Evolutionary conservation across 2,329 filamentous ascomycete genomes (phyloP).

Genomic region (Diaporthe australafricana): DNA sequence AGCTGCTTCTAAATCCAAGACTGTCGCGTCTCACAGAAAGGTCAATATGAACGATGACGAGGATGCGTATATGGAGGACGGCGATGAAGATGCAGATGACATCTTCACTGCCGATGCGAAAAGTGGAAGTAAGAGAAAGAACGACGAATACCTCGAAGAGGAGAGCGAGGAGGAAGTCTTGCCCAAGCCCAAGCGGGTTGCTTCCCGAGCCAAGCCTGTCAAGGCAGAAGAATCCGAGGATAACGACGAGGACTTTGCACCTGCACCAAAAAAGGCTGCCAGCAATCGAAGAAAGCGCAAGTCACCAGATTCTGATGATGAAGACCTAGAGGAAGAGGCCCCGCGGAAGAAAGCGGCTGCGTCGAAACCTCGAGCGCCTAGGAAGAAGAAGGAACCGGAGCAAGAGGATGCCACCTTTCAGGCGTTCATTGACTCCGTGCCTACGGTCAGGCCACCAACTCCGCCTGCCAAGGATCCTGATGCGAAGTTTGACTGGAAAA

Average conservation of each 20-base stretch:
- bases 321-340: slow-evolving; percentile 25
- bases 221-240: slow-evolving; percentile 47
- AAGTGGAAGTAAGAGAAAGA: slow-evolving; percentile 73
- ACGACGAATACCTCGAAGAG: slow-evolving; percentile 81
- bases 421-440: slow-evolving; percentile 88
- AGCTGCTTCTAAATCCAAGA: slow-evolving; percentile 48
- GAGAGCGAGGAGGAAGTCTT: slow-evolving; percentile 70
- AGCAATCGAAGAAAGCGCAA: slow-evolving; percentile 43
- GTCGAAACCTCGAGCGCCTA: slow-evolving; percentile 69
- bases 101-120: slow-evolving; percentile 83
- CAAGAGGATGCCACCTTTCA: slow-evolving; percentile 80
- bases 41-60: slow-evolving; percentile 61
- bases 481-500: slow-evolving; percentile 84
- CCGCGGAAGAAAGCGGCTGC: slow-evolving; percentile 65
- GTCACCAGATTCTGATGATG: slow-evolving; percentile 34
- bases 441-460: slow-evolving; percentile 83
- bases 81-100: slow-evolving; percentile 81
- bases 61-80: slow-evolving; percentile 73
- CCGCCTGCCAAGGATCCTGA: slow-evolving; percentile 79
- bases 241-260: slow-evolving; percentile 48
- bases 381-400: slow-evolving; percentile 73
- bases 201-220: slow-evolving; percentile 55
- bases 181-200: slow-evolving; percentile 59
- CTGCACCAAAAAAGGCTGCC: slow-evolving; percentile 45
- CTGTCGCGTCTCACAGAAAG: slow-evolving; percentile 55